Base-by-base conservation (phyloP, 768 basidiomycete species). In the Tulasnella sp. region DNA sequence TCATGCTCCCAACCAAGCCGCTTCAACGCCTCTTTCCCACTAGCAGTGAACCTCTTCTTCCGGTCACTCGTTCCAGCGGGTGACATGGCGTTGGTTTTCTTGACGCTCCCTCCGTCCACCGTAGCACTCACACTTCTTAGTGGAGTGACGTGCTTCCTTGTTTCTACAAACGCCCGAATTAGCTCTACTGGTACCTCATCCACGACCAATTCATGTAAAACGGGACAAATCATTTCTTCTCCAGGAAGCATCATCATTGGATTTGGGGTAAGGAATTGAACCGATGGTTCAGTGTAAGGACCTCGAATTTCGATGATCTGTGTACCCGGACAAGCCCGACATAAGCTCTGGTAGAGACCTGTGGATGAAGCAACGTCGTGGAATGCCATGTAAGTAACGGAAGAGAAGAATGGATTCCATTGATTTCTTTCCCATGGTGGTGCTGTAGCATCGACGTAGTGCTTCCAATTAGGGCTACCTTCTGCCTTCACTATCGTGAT, bases 1-100 rank as follows among this genome's bases (percentile, higher is more conserved):
- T 51, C 44, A 13, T 41, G 49, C 33, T 51, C 37, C 49, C 49
- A 51, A 25, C 49, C 49, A 27, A 51, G 39, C 37, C 44, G 49
- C 20, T 41, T 42, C 10, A 51, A 28, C 37, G 49, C 49, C 19
- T 51, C 49, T 20, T 28, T 28, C 8, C 49, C 49, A 16, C 27
- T 33, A 20, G 39, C 27, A 27, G 39, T 22, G 13, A 41, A 28
- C 22, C 35, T 51, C 19, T 20, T 40, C 39, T 25, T 5, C 29
- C 39, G 27, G 4, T 51, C 49, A 32, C 44, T 51, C 49, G 31
- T 24, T n/a, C n/a, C n/a, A n/a, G n/a, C n/a, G n/a, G n/a, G n/a
- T n/a, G n/a, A n/a, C n/a, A n/a, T n/a, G n/a, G n/a, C n/a, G n/a
- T n/a, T n/a, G n/a, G n/a, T n/a, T n/a, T n/a, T n/a, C n/a, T n/a